Evolutionary conservation across 495 filamentous ascomycete genomes (phyloP).

Genomic region (Geopyxis carbonaria): DNA sequence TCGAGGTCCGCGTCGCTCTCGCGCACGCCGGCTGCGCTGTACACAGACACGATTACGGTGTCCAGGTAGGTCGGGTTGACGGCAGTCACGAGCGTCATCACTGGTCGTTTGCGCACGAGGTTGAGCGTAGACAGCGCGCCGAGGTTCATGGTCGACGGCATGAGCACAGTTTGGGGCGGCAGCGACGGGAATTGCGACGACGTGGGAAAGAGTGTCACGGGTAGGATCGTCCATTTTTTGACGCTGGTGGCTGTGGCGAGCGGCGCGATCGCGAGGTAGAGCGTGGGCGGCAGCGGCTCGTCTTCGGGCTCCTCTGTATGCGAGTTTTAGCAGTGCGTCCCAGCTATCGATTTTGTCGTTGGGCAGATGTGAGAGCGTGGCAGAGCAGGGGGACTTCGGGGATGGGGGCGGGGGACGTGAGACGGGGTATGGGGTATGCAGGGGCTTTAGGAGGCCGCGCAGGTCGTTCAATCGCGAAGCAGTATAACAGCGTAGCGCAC

Average conservation of each 20-base stretch:
- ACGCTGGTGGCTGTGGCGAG: slow-evolving; percentile 42
- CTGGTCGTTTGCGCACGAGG: slow-evolving; percentile 40
- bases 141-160: slow-evolving; percentile 64
- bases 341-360: background rate
- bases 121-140: slow-evolving; percentile 45
- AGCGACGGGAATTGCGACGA: slow-evolving; percentile 36
- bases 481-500: background rate
- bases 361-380: too few species aligned
- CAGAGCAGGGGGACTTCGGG: too few species aligned
- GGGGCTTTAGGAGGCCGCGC: too few species aligned
- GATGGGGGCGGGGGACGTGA: too few species aligned
- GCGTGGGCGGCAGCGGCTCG: slow-evolving; percentile 20
- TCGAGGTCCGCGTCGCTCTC: slow-evolving; percentile 56
- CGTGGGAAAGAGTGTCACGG: slow-evolving; percentile 37
- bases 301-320: slow-evolving; percentile 20
- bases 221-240: slow-evolving; percentile 62
- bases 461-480: background rate
- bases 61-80: slow-evolving; percentile 64
- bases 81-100: slow-evolving; percentile 70
- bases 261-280: slow-evolving; percentile 54
- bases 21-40: slow-evolving; percentile 26
- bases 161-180: slow-evolving; percentile 58
- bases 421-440: too few species aligned
- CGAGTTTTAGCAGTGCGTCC: background rate
- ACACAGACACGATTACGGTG: slow-evolving; percentile 55